Evolutionary conservation across 495 filamentous ascomycete genomes (phyloP).

Genomic region (Cryomyces antarcticus): DNA sequence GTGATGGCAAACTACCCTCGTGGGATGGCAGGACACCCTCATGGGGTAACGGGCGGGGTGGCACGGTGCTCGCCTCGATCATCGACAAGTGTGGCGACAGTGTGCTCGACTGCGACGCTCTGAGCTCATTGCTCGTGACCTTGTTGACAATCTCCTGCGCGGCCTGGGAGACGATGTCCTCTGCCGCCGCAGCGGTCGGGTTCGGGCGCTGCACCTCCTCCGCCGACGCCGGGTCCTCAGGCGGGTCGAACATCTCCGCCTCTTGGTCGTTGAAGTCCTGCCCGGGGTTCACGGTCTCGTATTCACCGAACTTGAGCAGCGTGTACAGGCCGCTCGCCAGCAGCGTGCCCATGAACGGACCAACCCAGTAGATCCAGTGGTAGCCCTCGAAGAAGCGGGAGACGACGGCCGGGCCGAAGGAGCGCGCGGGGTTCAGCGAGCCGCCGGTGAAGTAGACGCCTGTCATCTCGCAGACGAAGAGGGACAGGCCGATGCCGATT

Average conservation of each 20-base stretch:
- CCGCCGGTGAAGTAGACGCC: slow-evolving; percentile 56
- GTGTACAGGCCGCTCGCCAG: slow-evolving; percentile 36
- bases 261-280: slow-evolving; percentile 10
- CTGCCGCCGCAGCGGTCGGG: slow-evolving; percentile 2
- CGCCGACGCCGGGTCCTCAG: background rate
- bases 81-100: too few species aligned
- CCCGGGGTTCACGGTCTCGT: slow-evolving; percentile 17
- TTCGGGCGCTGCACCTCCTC: background rate
- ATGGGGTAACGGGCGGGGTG: too few species aligned
- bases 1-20: too few species aligned
- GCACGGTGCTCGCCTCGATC: too few species aligned
- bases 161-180: background rate
- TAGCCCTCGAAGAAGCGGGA: slow-evolving; percentile 39
- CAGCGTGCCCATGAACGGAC: slow-evolving; percentile 11
- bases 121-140: too few species aligned
- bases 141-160: background rate
- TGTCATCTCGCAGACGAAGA: slow-evolving; percentile 49
- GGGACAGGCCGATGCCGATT: slow-evolving; percentile 50
- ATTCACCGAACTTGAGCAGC: slow-evolving; percentile 28
- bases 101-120: too few species aligned
- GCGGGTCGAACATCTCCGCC: background rate
- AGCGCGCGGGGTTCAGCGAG: slow-evolving; percentile 52
- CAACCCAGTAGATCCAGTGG: slow-evolving; percentile 47
- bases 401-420: slow-evolving; percentile 50
- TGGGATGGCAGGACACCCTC: too few species aligned